Conservation (phyloP, 1,284 basidiomycete genomes). For the Sanghuangporus baumii region DNA sequence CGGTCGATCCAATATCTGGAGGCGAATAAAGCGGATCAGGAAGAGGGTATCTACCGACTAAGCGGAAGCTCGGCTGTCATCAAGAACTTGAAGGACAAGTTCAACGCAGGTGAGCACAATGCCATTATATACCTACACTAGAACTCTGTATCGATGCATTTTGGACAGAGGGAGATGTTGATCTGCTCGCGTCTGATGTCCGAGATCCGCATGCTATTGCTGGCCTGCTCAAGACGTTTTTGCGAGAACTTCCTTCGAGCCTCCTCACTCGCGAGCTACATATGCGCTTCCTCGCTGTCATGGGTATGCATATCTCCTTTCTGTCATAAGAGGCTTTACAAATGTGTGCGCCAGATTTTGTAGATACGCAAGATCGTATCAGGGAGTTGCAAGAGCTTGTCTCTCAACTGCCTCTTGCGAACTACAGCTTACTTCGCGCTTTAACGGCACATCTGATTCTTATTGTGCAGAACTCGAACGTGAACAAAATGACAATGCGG, state of each 20-base stretch:
- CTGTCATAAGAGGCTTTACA: constrained; percentile 11
- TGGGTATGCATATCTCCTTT: constrained; percentile 54
- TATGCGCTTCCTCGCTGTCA: constrained; percentile 82
- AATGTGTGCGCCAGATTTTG: constrained; percentile 57
- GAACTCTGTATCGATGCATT: background rate
- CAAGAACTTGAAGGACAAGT: constrained; percentile 89
- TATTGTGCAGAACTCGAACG: constrained; percentile 83
- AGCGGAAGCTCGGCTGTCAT: constrained; percentile 92
- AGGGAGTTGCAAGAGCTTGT: constrained; percentile 84
- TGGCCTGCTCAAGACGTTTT: constrained; percentile 84
- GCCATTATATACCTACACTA: background rate
- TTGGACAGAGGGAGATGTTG: constrained; percentile 79
- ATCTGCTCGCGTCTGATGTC: constrained; percentile 83
- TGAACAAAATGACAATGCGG: constrained; percentile 99
- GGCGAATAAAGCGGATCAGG: constrained; percentile 86
- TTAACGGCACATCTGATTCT: constrained; percentile 94
- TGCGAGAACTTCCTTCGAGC: constrained; percentile 87
- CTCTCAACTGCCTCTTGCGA: constrained; percentile 81
- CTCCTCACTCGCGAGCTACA: constrained; percentile 91
- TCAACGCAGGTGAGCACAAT: constrained; percentile 67
- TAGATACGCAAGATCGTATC: constrained; percentile 84
- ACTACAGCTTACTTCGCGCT: constrained; percentile 91
- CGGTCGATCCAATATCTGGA: constrained; percentile 90
- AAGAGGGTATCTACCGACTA: constrained; percentile 96
- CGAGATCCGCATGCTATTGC: constrained; percentile 96